A percentile compares a stretch with the other conserved stretches of the same genome.
Conservation (phyloP, 306 rosid genomes). For the Calophaca sinica region DNA sequence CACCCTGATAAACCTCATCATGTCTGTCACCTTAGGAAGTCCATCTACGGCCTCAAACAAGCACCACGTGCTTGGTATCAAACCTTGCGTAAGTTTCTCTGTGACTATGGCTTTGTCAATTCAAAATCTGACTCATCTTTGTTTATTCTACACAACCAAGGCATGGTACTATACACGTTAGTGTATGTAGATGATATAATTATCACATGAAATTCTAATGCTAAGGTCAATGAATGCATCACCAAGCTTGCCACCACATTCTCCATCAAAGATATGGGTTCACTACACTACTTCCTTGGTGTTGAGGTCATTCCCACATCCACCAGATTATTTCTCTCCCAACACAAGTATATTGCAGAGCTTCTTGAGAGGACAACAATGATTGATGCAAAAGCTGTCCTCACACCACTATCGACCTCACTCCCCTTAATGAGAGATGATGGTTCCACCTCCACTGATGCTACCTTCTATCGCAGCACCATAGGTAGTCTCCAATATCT, state of each 20-base stretch:
- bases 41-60: not conserved
- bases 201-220: not conserved
- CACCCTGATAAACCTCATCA: not conserved
- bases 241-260: not conserved
- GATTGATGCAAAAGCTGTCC: not conserved
- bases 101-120: not conserved
- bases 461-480: not conserved
- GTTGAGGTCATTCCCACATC: not conserved
- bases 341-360: not conserved
- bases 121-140: not conserved
- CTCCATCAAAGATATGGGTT: not conserved
- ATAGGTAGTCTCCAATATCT: not conserved
- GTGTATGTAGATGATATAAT: constrained; percentile 23
- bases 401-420: not conserved
- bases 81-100: not conserved
- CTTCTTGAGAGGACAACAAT: not conserved
- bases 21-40: not conserved
- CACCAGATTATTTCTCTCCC: not conserved
- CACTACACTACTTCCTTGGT: not conserved
- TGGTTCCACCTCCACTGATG: not conserved
- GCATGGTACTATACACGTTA: not conserved
- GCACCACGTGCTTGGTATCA: not conserved
- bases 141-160: not conserved
- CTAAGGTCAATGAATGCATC: not conserved
- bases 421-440: not conserved